A percentile compares a stretch with the other conserved stretches of the same genome.
These are phyloP conservation scores for Misopates orontium DNA, from an alignment of 257 asterid genomes.

Conservation along the genomic window DNA sequence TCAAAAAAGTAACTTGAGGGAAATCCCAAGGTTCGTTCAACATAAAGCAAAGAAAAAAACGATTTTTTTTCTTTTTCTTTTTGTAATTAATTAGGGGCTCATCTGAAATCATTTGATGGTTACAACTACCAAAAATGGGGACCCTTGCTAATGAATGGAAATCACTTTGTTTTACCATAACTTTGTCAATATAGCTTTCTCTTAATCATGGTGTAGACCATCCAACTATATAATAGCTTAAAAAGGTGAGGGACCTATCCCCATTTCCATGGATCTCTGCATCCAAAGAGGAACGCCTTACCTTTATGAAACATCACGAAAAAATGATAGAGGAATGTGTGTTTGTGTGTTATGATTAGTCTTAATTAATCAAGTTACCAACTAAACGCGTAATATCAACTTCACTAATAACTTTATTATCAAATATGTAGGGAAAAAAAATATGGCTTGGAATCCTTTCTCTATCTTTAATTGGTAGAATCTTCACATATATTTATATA, in stretches of 20 bases:
- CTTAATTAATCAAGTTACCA: constrained; percentile 16
- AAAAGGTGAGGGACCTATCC: constrained; percentile 45
- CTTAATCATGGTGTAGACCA: constrained; percentile 56
- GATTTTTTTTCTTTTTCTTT: not conserved
- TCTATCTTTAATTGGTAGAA: too few species aligned
- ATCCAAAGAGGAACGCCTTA: constrained; percentile 24
- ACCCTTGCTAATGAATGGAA: constrained; percentile 30
- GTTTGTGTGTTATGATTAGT: constrained; percentile 11
- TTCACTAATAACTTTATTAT: not conserved
- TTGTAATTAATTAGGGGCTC: not conserved
- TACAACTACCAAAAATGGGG: constrained; percentile 48
- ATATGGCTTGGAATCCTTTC: not conserved
- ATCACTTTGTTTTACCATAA: constrained; percentile 41
- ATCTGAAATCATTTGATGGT: constrained; percentile 39
- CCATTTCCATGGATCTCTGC: constrained; percentile 25
- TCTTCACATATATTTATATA: too few species aligned
- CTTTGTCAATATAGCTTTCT: constrained; percentile 34
- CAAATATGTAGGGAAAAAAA: not conserved
- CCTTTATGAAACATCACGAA: constrained; percentile 32
- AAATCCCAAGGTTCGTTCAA: too few species aligned
- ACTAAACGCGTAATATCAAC: not conserved
- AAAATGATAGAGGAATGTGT: constrained; percentile 17
- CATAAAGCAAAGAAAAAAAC: not conserved
- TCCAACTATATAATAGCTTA: constrained; percentile 48
- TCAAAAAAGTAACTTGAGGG: too few species aligned